Evolutionary conservation across 306 rosid species (phyloP), one percentile per base, ranked within the genome.

Genomic region (Quercus cerris): DNA sequence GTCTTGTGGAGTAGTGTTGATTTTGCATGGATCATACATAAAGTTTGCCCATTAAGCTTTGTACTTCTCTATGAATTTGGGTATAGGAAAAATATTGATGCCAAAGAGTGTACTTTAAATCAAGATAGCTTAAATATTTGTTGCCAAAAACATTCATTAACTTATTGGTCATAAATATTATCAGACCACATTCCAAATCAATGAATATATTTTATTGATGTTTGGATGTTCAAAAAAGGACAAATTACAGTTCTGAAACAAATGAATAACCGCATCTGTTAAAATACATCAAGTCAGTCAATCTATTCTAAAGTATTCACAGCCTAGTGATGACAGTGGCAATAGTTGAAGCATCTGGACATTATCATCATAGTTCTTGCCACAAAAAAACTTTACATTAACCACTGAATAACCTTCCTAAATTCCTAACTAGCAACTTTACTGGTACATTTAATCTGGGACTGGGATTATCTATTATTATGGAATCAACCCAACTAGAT

Each of bases 1-100:
- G 70, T 95, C 99, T 76, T 95, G 97, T 5, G 97, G 99, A 17
- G 99, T 90, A 73, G 91, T 93, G 86, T 91, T 93, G 79, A 95
- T 93, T 78, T 85, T 80, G 86, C 86, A 90, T 35, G 96, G 86
- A 72, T 95, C 94, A 72, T 91, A 91, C 67, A 96, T 96, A 41
- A 86, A 90, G 77, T 88, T 85, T 56, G 77, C 90, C 74, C 91
- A 76, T 77, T 88, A 87, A 30, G 86, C 75, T 76, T 95, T 95
- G 89, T 95, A 90, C 83, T 85, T 90, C 82, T 89, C 93, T 69
- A 95, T 91, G 83, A 93, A 95, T 23, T 89, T 86, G 1, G 23
- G 87, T 77, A 96, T 96, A 3, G 98, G 98, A 31, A 66, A 41
- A 61, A 87, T 28, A 78, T 84, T 56, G 20, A 84, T 35, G 83